Conservation (phyloP, 345 rosid species). For the Linum lewisii region DNA sequence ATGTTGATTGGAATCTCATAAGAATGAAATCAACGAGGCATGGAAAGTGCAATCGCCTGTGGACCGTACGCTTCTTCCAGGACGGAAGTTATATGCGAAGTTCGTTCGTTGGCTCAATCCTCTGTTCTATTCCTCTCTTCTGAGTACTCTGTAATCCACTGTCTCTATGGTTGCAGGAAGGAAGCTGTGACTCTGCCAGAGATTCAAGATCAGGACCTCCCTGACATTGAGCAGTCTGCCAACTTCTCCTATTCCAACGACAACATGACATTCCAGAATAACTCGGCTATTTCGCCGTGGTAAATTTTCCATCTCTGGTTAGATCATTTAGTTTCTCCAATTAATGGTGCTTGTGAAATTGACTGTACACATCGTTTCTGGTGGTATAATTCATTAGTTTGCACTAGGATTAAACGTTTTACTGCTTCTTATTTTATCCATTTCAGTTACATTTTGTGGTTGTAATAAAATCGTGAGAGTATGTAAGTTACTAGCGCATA, state of each 20-base stretch:
- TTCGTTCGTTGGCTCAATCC: slow-evolving; percentile 11
- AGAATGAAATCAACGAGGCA: slow-evolving; percentile 81
- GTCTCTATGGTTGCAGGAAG: slow-evolving; percentile 41
- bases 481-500: not conserved
- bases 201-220: slow-evolving; percentile 38
- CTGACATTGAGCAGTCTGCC: slow-evolving; percentile 44
- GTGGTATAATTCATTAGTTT: too few species aligned
- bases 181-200: slow-evolving; percentile 69
- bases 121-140: not conserved
- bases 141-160: not conserved
- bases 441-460: too few species aligned
- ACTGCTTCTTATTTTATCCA: too few species aligned
- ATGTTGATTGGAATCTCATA: not conserved
- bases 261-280: slow-evolving; percentile 42
- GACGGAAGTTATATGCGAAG: slow-evolving; percentile 66
- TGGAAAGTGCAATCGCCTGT: slow-evolving; percentile 52
- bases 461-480: too few species aligned
- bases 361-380: too few species aligned
- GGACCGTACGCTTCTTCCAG: slow-evolving; percentile 63
- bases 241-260: slow-evolving; percentile 27
- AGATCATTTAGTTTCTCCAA: not conserved
- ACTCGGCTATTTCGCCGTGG: slow-evolving; percentile 61
- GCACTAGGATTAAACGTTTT: too few species aligned
- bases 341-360: not conserved
- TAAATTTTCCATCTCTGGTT: too few species aligned